These are phyloP conservation scores for Sanguinoderma infundibulare DNA, from an alignment of 1,284 basidiomycete genomes.

Conservation along the genomic window DNA sequence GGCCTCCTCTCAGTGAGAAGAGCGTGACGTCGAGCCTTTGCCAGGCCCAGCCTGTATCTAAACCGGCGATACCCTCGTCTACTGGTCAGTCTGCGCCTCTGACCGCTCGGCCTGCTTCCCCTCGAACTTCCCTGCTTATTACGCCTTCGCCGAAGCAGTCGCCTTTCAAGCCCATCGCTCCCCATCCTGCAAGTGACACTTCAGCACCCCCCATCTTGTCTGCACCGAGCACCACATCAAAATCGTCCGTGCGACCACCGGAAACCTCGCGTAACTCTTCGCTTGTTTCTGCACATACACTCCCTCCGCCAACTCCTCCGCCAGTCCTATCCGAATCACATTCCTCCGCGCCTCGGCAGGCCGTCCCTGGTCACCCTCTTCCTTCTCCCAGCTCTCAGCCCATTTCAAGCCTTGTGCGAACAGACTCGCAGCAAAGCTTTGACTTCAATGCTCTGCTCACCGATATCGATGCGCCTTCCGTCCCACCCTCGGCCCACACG, in stretches of 20 bases:
- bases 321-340: not conserved
- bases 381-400: not conserved
- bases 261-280: not conserved
- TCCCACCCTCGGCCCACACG: not conserved
- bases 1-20: constrained; percentile 2
- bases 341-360: not conserved
- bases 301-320: not conserved
- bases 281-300: not conserved
- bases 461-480: constrained; percentile 3
- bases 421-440: constrained; percentile 1
- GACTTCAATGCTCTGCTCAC: not conserved
- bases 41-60: not conserved
- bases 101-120: too few species aligned
- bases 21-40: constrained; percentile 4
- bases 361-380: not conserved
- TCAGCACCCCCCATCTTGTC: not conserved
- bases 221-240: not conserved
- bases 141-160: constrained; percentile 1
- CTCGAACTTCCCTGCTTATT: not conserved
- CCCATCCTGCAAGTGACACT: not conserved
- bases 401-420: not conserved
- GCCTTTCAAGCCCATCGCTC: not conserved
- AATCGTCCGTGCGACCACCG: not conserved
- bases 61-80: not conserved
- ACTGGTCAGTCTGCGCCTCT: too few species aligned